These are phyloP conservation scores for Apiotrichum gracile DNA, from an alignment of 1,284 basidiomycete genomes.

Conservation along the genomic window DNA sequence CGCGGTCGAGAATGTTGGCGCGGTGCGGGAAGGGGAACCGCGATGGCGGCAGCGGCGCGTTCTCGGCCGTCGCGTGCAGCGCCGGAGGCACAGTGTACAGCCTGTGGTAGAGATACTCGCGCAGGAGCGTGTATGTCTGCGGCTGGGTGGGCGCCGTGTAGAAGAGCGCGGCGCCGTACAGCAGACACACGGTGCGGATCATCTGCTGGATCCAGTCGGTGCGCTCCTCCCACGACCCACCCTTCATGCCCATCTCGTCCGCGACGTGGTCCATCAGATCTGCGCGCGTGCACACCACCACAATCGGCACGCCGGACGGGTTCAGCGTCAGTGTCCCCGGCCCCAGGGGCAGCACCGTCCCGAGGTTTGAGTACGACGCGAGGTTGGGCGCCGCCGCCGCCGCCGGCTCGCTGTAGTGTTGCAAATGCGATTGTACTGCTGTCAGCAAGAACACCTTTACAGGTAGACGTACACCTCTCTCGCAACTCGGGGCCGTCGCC, in stretches of 20 bases:
- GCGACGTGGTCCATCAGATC: slow-evolving; percentile 74
- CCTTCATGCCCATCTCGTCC: slow-evolving; percentile 56
- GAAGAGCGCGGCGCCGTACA: slow-evolving; percentile 88
- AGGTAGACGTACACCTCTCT: slow-evolving; percentile 63
- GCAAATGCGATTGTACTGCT: slow-evolving; percentile 76
- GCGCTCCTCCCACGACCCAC: slow-evolving; percentile 84
- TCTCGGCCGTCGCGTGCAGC: slow-evolving; percentile 9
- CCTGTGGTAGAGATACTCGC: slow-evolving; percentile 81
- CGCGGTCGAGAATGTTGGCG: slow-evolving; percentile 86
- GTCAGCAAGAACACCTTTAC: background rate
- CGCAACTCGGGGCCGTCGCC: slow-evolving; percentile 67
- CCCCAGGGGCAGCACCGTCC: slow-evolving; percentile 62
- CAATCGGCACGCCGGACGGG: slow-evolving; percentile 72
- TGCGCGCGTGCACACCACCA: slow-evolving; percentile 86
- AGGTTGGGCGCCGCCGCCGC: slow-evolving; percentile 28
- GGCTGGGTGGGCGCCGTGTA: slow-evolving; percentile 77
- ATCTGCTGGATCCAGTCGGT: slow-evolving; percentile 95
- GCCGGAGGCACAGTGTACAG: slow-evolving; percentile 58
- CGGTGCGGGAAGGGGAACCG: slow-evolving; percentile 77
- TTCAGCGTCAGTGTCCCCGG: slow-evolving; percentile 76
- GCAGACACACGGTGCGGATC: slow-evolving; percentile 81
- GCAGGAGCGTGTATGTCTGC: slow-evolving; percentile 67
- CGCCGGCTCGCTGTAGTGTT: slow-evolving; percentile 81
- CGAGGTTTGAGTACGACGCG: slow-evolving; percentile 26
- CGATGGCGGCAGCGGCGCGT: slow-evolving; percentile 53